A percentile compares a stretch with the other conserved stretches of the same genome.
Evolutionary conservation across 495 filamentous ascomycete species (phyloP).

Genomic region (Margaritispora aquatica): DNA sequence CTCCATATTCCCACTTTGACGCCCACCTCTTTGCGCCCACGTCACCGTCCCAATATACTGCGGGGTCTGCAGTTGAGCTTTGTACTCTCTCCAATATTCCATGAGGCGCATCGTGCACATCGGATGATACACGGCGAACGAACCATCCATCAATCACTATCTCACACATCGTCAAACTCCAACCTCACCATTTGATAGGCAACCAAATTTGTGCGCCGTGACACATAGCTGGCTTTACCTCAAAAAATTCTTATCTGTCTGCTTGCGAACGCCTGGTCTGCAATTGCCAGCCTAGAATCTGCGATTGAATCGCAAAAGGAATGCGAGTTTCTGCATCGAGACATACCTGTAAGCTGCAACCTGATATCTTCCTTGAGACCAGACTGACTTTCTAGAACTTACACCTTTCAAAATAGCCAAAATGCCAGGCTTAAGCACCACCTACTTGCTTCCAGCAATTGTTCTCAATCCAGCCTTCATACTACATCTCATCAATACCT

Average conservation of each 20-base stretch:
- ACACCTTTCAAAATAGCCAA: neutral
- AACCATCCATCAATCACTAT: neutral
- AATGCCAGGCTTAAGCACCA: constrained; percentile 25
- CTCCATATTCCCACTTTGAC: neutral
- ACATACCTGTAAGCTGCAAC: neutral
- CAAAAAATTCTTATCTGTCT: neutral
- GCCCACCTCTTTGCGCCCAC: neutral
- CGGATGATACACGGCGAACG: neutral
- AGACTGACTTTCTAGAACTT: neutral
- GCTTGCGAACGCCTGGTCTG: neutral
- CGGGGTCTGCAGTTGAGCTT: constrained; percentile 1
- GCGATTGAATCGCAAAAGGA: neutral
- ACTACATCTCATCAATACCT: constrained; percentile 34
- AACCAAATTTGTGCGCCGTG: neutral
- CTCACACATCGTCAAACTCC: neutral
- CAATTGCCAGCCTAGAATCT: neutral
- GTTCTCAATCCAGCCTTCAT: constrained; percentile 37
- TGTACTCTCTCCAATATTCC: neutral
- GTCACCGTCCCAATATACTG: constrained; percentile 11
- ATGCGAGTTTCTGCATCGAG: neutral
- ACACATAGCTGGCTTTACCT: neutral
- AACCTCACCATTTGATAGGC: neutral
- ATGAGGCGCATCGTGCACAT: neutral
- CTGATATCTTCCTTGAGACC: neutral
- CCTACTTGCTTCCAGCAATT: constrained; percentile 34